A percentile compares a stretch with the other conserved stretches of the same genome.
Conservation (phyloP, 352 stramenopile species). For the Bremia lactucae region DNA sequence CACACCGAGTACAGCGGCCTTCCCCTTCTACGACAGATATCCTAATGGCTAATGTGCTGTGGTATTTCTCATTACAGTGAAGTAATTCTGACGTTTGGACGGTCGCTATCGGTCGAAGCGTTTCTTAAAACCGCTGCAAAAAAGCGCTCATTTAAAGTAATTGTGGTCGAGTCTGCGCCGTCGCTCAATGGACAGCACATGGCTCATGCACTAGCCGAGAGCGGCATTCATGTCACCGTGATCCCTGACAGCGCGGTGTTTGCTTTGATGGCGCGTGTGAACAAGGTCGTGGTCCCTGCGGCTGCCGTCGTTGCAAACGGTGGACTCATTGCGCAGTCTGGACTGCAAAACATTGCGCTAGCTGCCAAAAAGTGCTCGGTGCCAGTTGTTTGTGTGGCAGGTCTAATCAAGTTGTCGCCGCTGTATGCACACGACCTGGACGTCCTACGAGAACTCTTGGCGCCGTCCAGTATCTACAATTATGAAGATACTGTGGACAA, state of each 20-base stretch:
- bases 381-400: constrained; percentile 93
- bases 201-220: constrained; percentile 83
- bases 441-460: constrained; percentile 87
- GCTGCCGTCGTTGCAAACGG: constrained; percentile 96
- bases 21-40: background rate
- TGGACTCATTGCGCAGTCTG: constrained; percentile 91
- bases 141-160: constrained; percentile 93
- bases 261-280: constrained; percentile 96
- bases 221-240: constrained; percentile 90
- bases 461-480: constrained; percentile 81
- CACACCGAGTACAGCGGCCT: constrained; percentile 78
- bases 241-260: constrained; percentile 96
- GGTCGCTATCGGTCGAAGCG: constrained; percentile 86
- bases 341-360: constrained; percentile 92
- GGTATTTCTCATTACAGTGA: constrained; percentile 39
- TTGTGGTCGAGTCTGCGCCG: constrained; percentile 89
- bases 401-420: constrained; percentile 96
- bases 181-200: constrained; percentile 87
- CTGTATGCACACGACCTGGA: constrained; percentile 97
- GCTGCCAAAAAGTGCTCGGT: constrained; percentile 94
- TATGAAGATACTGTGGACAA: constrained; percentile 86
- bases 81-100: constrained; percentile 92
- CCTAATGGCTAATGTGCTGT: constrained; percentile 1
- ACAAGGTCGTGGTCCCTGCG: constrained; percentile 94
- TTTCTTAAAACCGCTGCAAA: constrained; percentile 85